Evolutionary conservation across 2,329 filamentous ascomycete species (phyloP), one percentile per base, ranked within the genome.

Genomic region (Neurospora sp.): DNA sequence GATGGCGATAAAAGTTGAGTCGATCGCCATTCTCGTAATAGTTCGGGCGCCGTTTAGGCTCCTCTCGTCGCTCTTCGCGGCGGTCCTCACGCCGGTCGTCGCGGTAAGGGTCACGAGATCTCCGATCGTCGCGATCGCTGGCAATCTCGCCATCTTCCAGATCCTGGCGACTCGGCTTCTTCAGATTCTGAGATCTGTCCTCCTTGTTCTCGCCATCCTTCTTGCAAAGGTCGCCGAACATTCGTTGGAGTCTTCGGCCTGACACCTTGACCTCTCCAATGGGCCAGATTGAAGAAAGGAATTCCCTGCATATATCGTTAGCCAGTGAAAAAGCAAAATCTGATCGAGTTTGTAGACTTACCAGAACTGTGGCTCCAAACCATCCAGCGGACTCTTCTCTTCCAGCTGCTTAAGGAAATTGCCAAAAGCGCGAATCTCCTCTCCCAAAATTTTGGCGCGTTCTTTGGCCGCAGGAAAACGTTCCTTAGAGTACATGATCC

Each of bases 261-360:
- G 79, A 78, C 6, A 81, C 79, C 17, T 77, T 78, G 38, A 79
- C 77, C 6, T 81, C 78, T 36, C 78, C 78, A 33, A 81, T 75
- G 11, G 79, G 79, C 79, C 79, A 81, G 68, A 81, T 80, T 8
- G 79, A 80, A 4, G 79, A 80, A 68, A 81, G 69, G 69, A 81
- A 80, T 68, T 80, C 78, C 79, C 78, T 80, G 46, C 8, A 36
- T 43, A 2, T n/a, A 23, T 12, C 12, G 74, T 78, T 71, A 78
- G 74, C 28, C 68, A 41, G 67, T 8, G 4, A 39, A 68, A 5
- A n/a, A 66, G 37, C 67, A 39, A 2, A 3, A 23, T 2, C 28
- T 67, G 4, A 46, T 6, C 8, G 6, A 17, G 39, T 6, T n/a
- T 62, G 36, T 33, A 28, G 33, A 74, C 76, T 72, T 72, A 79